Base-by-base conservation (phyloP, 139 green algal genomes). In the Chara braunii region DNA sequence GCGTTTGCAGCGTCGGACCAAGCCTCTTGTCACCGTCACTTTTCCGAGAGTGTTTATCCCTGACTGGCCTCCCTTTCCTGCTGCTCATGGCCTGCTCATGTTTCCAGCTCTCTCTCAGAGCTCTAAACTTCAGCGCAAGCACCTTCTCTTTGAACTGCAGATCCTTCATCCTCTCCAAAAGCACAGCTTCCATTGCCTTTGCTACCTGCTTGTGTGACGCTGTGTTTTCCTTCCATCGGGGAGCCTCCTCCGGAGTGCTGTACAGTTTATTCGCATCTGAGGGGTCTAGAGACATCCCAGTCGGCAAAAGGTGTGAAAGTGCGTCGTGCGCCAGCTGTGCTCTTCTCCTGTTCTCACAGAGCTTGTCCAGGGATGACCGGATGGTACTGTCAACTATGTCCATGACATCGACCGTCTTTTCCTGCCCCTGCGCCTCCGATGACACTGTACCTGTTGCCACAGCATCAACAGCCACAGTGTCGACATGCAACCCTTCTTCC, bases 201-300 rank as follows among this genome's bases (percentile, higher is more conserved):
- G 14, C 50, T 4, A 60, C 5, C 4, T 36, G 23, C 51, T 23
- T 3, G 31, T 42, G 28, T 9, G 8, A n/a, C 3, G n/a, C 45
- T 29, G 62, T 51, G 51, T 70, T 70, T 9, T 37, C 60, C 3
- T 22, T 32, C 60, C 60, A 70, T 24, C 23, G 26, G 14, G 60
- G 60, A 22, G 60, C 60, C 9, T 70, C 60, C 48, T 43, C 26
- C 3, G 60, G 60, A 7, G 22, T 18, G 9, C 22, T 42, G 50
- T 70, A 70, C 22, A 70, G 51, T 36, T n/a, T n/a, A n/a, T n/a
- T n/a, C n/a, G n/a, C n/a, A n/a, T n/a, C n/a, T n/a, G n/a, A n/a
- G n/a, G n/a, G n/a, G n/a, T n/a, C n/a, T n/a, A n/a, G 40, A 18
- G 18, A 18, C 40, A 48, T 48, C 40, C 18, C 40, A n/a, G n/a